Percentiles rank a stretch among this genome's conserved stretches.
Evolutionary conservation across 2,329 filamentous ascomycete species (phyloP).

Genomic region (Xylaria sp.): DNA sequence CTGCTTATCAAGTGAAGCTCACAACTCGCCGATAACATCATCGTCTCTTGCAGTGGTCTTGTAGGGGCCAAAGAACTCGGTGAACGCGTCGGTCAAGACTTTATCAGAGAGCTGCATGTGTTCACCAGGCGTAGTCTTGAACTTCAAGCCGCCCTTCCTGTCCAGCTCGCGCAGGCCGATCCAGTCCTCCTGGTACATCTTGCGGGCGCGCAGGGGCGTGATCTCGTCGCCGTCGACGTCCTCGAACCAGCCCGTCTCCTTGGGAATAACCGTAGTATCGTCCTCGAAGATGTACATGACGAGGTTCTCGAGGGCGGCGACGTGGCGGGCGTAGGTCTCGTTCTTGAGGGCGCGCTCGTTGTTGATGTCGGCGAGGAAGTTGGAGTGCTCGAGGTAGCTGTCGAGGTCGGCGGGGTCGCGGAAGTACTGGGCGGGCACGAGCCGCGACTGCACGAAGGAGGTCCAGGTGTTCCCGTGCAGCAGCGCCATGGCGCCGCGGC

Average conservation of each 20-base stretch:
- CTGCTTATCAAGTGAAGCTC: conserved; percentile 4
- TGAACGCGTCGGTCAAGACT: conserved; percentile 72
- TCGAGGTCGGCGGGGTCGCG: conserved; percentile 75
- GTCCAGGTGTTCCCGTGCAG: conserved; percentile 85
- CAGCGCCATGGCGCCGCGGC: conserved; percentile 80
- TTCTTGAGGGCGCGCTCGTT: conserved; percentile 87
- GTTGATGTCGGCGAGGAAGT: conserved; percentile 95
- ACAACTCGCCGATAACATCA: conserved; percentile 26
- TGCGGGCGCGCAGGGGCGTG: conserved; percentile 73
- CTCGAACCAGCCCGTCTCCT: conserved; percentile 90
- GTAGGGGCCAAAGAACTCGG: conserved; percentile 70
- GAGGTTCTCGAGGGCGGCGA: conserved; percentile 77
- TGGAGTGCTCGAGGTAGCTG: conserved; percentile 80
- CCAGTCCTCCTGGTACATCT: conserved; percentile 92
- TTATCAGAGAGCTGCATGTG: conserved; percentile 84
- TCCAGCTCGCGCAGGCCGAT: conserved; percentile 84
- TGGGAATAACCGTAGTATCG: conserved; percentile 86
- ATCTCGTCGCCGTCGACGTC: conserved; percentile 80
- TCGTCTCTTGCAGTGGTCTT: conserved; percentile 40
- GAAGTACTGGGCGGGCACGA: conserved; percentile 97
- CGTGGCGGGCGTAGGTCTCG: conserved; percentile 73
- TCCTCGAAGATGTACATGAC: conserved; percentile 91
- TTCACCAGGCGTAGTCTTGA: conserved; percentile 75
- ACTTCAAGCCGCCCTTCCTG: conserved; percentile 79
- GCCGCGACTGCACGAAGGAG: conserved; percentile 75